These are phyloP conservation scores for Pulveroboletus ravenelii DNA, from an alignment of 768 basidiomycete species.

Conservation along the genomic window DNA sequence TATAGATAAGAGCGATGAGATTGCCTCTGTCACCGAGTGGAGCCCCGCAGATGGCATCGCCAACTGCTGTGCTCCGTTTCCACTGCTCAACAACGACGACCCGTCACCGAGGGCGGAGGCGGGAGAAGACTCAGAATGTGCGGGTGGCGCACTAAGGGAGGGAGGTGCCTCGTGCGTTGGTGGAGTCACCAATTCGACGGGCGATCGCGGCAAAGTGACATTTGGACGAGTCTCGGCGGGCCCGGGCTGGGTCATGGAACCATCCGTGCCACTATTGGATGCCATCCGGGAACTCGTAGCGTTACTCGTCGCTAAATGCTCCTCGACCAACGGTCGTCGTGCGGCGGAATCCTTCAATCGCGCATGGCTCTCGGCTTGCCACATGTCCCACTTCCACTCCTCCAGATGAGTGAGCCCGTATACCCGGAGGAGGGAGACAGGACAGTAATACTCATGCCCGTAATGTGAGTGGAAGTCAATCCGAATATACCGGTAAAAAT, in stretches of 20 bases:
- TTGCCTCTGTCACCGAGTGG: constrained; percentile 17
- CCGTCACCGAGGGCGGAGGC: background rate
- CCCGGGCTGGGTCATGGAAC: constrained; percentile 1
- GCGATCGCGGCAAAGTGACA: background rate
- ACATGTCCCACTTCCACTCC: constrained; percentile 88
- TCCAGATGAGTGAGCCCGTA: constrained; percentile 97
- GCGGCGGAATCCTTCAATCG: constrained; percentile 34
- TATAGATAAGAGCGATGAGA: constrained; percentile 16
- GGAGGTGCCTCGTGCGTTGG: background rate
- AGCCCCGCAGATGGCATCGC: background rate
- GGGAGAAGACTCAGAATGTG: background rate
- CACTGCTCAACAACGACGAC: background rate
- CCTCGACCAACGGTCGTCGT: constrained; percentile 19
- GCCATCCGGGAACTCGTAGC: background rate
- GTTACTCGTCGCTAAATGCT: constrained; percentile 11
- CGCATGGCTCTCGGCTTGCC: constrained; percentile 65
- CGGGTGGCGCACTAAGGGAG: background rate
- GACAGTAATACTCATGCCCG: constrained; percentile 94
- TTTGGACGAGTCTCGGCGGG: background rate
- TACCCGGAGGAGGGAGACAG: constrained; percentile 85
- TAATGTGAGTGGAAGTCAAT: constrained; percentile 94
- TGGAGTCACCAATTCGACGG: background rate
- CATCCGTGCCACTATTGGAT: constrained; percentile 3
- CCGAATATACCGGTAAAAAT: constrained; percentile 91
- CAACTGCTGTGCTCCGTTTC: background rate